Evolutionary conservation across 495 filamentous ascomycete species (phyloP).

Genomic region (Hyaloscypha finlandica): DNA sequence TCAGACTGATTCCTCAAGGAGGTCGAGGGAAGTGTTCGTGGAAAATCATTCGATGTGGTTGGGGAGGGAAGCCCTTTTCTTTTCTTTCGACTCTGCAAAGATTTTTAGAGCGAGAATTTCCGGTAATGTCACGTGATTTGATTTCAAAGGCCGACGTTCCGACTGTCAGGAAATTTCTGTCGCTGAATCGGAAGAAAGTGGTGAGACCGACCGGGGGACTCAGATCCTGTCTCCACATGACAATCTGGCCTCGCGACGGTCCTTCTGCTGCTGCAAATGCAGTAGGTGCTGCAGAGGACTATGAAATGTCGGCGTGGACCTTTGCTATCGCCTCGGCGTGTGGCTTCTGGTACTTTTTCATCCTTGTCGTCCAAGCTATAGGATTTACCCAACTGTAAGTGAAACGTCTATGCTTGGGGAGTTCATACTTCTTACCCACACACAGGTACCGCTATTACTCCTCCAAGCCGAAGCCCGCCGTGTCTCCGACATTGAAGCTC

Average conservation of each 20-base stretch:
- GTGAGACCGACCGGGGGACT: background rate
- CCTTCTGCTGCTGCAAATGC: conserved; percentile 20
- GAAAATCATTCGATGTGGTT: conserved; percentile 9
- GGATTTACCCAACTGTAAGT: conserved; percentile 55
- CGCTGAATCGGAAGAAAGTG: conserved; percentile 1
- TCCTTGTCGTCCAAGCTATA: conserved; percentile 50
- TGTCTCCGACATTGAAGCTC: conserved; percentile 45
- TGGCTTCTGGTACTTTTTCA: conserved; percentile 49
- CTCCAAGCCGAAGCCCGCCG: conserved; percentile 40
- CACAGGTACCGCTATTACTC: conserved; percentile 53
- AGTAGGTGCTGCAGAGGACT: conserved; percentile 5
- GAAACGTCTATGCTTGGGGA: conserved; percentile 2
- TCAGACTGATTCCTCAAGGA: conserved; percentile 15
- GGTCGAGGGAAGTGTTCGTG: conserved; percentile 13
- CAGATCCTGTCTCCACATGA: conserved; percentile 15
- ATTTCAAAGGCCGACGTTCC: background rate
- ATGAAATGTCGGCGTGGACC: conserved; percentile 39
- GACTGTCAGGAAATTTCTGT: conserved; percentile 1
- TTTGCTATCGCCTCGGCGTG: conserved; percentile 46
- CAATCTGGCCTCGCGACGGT: background rate
- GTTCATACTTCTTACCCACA: conserved; percentile 23
- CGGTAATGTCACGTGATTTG: conserved; percentile 18
- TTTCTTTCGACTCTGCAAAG: background rate
- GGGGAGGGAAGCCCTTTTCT: background rate
- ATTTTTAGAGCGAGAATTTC: conserved; percentile 24